These are phyloP conservation scores for Zygoascus hellenicus DNA, from an alignment of 1,139 yeast species.

Conservation along the genomic window DNA sequence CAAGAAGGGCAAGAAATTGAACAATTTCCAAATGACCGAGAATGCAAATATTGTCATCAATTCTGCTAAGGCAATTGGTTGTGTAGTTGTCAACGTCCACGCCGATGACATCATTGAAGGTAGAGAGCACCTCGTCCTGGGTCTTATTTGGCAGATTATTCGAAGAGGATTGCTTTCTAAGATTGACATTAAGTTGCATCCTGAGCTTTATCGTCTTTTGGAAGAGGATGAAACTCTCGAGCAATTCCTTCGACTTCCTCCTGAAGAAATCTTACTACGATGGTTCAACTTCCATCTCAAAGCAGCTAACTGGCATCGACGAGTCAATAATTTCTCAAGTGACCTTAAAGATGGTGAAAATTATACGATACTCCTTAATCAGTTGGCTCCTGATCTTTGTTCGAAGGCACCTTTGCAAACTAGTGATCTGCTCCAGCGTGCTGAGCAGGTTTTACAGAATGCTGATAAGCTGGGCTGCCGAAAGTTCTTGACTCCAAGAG, in stretches of 20 bases:
- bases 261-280: conserved; percentile 92
- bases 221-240: conserved; percentile 97
- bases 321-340: conserved; percentile 76
- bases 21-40: conserved; percentile 93
- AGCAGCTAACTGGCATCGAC: conserved; percentile 86
- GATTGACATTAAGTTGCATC: conserved; percentile 93
- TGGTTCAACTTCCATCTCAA: conserved; percentile 97
- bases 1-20: conserved; percentile 71
- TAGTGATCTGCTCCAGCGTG: conserved; percentile 64
- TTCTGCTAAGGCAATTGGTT: conserved; percentile 98
- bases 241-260: conserved; percentile 92
- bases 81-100: conserved; percentile 95
- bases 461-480: conserved; percentile 92
- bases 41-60: conserved; percentile 96
- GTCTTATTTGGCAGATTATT: conserved; percentile 96
- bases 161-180: conserved; percentile 91
- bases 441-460: conserved; percentile 75
- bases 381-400: conserved; percentile 79
- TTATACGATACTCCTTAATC: conserved; percentile 83
- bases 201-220: conserved; percentile 87
- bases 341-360: conserved; percentile 95
- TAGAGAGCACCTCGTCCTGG: conserved; percentile 89
- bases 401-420: conserved; percentile 77
- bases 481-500: conserved; percentile 88
- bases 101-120: conserved; percentile 97